Evolutionary conservation across 805 yeast genomes (phyloP).

Genomic region (Metschnikowia sp.): DNA sequence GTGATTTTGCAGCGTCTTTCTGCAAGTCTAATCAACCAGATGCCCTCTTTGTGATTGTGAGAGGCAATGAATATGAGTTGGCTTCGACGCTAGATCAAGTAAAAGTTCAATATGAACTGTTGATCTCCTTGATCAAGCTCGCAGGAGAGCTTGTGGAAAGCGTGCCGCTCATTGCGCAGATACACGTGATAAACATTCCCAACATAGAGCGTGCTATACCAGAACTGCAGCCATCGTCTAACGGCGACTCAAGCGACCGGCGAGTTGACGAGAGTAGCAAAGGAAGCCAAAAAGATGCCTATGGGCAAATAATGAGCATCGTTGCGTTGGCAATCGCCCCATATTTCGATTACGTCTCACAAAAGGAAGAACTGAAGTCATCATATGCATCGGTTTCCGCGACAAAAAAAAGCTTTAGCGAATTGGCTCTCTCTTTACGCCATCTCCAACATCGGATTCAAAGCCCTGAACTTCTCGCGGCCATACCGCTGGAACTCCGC

Average conservation of each 20-base stretch:
- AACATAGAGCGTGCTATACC: background rate
- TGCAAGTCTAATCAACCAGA: conserved; percentile 6
- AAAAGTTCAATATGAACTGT: conserved; percentile 3
- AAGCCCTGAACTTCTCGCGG: conserved; percentile 56
- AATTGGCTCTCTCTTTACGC: conserved; percentile 62
- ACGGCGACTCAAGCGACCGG: background rate
- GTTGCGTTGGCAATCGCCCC: conserved; percentile 65
- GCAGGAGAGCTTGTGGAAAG: conserved; percentile 6
- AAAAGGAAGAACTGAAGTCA: conserved; percentile 6
- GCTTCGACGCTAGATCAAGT: conserved; percentile 4
- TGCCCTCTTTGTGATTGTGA: conserved; percentile 14
- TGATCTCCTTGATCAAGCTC: conserved; percentile 12
- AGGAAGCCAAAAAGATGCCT: conserved; percentile 1
- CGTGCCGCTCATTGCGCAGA: conserved; percentile 11
- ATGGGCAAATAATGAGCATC: conserved; percentile 45
- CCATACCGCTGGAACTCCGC: conserved; percentile 49
- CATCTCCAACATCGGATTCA: conserved; percentile 66
- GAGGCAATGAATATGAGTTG: conserved; percentile 3
- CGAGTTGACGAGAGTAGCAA: background rate
- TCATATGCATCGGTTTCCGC: conserved; percentile 7
- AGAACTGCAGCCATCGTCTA: background rate
- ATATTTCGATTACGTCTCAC: conserved; percentile 53
- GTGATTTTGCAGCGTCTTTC: conserved; percentile 8
- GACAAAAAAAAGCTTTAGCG: conserved; percentile 59
- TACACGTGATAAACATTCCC: conserved; percentile 17